Percentiles rank a stretch among this genome's conserved stretches.
Evolutionary conservation across 805 yeast genomes (phyloP).

Genomic region (Starmerella tilneyi): DNA sequence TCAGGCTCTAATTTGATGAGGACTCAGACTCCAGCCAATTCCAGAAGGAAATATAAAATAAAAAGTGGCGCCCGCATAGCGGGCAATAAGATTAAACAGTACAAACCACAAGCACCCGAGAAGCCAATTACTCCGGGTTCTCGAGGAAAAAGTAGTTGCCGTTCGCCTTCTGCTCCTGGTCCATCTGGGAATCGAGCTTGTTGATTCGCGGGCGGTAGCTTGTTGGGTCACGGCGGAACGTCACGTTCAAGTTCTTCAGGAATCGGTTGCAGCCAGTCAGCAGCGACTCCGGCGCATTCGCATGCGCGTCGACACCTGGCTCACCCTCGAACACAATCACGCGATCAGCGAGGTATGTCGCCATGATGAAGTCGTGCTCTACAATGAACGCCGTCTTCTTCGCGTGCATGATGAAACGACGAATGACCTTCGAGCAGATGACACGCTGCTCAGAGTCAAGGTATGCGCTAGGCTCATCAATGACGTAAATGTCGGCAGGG

Average conservation of each 20-base stretch:
- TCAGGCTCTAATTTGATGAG: too few species aligned
- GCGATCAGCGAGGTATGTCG: slow-evolving; percentile 96
- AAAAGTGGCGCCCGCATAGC: too few species aligned
- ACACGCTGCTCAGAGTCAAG: slow-evolving; percentile 99
- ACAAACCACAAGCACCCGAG: neutral
- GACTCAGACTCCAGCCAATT: too few species aligned
- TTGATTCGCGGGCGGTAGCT: slow-evolving; percentile 98
- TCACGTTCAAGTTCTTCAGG: slow-evolving; percentile 92
- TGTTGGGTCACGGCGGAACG: slow-evolving; percentile 98
- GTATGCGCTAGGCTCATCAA: slow-evolving; percentile 98
- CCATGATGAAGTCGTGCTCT: slow-evolving; percentile 99
- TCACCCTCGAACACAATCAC: slow-evolving; percentile 96
- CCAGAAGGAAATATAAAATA: too few species aligned
- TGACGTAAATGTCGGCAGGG: slow-evolving; percentile 89
- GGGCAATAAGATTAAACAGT: slow-evolving; percentile 3
- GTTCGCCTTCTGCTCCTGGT: slow-evolving; percentile 83
- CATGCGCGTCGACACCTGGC: slow-evolving; percentile 77
- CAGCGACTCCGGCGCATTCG: slow-evolving; percentile 83
- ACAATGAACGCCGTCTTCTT: slow-evolving; percentile 98
- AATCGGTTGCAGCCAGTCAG: slow-evolving; percentile 95
- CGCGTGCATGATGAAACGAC: slow-evolving; percentile 90
- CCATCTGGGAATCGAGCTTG: slow-evolving; percentile 97
- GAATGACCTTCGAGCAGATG: slow-evolving; percentile 94
- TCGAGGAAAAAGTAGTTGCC: slow-evolving; percentile 98
- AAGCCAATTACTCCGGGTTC: slow-evolving; percentile 33